Evolutionary conservation across 176 grass and related monocot genomes (phyloP).

Genomic region (Ampelocalamus luodianensis): DNA sequence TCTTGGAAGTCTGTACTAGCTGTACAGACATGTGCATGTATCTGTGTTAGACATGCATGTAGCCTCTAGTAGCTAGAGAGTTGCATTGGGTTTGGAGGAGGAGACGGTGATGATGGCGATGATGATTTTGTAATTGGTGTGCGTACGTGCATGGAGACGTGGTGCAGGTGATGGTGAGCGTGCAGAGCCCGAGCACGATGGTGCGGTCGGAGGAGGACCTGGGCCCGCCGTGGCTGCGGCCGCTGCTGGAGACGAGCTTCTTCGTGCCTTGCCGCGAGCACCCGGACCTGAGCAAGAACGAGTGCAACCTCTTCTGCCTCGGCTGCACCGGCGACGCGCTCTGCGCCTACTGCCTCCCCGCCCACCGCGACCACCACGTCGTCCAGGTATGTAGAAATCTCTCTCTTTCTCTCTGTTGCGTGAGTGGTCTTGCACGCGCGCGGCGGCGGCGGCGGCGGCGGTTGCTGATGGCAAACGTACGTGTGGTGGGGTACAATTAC

Average conservation of each 20-base stretch:
- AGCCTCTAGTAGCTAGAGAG: background rate
- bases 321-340: conserved; percentile 58
- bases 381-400: conserved; percentile 49
- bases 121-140: background rate
- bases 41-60: background rate
- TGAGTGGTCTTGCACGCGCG: background rate
- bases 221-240: conserved; percentile 66
- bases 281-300: conserved; percentile 71
- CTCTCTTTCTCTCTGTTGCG: background rate
- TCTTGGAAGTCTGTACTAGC: background rate
- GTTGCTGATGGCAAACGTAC: background rate
- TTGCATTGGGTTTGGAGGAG: conserved; percentile 46
- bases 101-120: background rate
- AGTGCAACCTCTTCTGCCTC: conserved; percentile 81
- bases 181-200: conserved; percentile 50
- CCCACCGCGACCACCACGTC: conserved; percentile 64
- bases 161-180: conserved; percentile 66
- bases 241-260: conserved; percentile 70
- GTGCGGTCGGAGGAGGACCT: conserved; percentile 63
- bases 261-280: conserved; percentile 61
- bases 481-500: background rate
- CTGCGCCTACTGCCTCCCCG: conserved; percentile 63
- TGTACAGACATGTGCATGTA: background rate
- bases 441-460: background rate
- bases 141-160: conserved; percentile 10